phyloP scores from a whole-genome alignment of 768 basidiomycete genomes.

The Naganishia randhawae region DNA sequence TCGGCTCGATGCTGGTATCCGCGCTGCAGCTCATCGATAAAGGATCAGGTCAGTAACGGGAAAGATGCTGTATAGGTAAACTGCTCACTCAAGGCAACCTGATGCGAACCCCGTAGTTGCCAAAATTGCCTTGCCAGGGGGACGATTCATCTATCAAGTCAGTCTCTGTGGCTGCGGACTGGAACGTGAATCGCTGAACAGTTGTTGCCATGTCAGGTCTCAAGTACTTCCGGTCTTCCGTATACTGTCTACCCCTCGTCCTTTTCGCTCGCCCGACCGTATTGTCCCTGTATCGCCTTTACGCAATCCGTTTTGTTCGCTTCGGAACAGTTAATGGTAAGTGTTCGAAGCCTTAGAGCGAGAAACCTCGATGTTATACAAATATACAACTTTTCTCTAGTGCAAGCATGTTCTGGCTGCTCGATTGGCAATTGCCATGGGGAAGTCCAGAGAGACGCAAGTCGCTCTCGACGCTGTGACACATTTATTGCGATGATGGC shows the following conservation, averaged over 20 bases:
- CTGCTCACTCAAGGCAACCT: background rate
- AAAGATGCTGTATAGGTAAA: too few relatives aligned
- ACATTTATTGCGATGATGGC: slow-evolving; percentile 1
- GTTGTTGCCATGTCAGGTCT: background rate
- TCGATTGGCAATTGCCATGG: slow-evolving; percentile 6
- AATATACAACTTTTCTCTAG: background rate
- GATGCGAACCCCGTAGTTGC: background rate
- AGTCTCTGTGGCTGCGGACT: background rate
- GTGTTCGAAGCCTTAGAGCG: too few relatives aligned
- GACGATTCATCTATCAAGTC: slow-evolving; percentile 21
- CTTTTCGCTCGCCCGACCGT: background rate
- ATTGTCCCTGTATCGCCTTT: slow-evolving; percentile 25
- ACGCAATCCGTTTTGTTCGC: background rate
- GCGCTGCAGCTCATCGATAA: slow-evolving; percentile 22
- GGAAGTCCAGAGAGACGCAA: background rate
- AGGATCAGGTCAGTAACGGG: slow-evolving; percentile 23
- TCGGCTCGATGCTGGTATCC: slow-evolving; percentile 17
- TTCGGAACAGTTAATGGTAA: slow-evolving; percentile 22
- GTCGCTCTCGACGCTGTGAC: slow-evolving; percentile 15
- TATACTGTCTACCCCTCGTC: slow-evolving; percentile 22
- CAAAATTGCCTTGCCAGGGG: slow-evolving; percentile 17
- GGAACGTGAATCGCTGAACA: background rate
- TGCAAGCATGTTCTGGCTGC: slow-evolving; percentile 28
- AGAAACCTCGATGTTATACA: too few relatives aligned
- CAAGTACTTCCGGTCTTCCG: slow-evolving; percentile 10